Evolutionary conservation across 202 grass and related monocot species (phyloP).

Genomic region (Elaeis oleifera): DNA sequence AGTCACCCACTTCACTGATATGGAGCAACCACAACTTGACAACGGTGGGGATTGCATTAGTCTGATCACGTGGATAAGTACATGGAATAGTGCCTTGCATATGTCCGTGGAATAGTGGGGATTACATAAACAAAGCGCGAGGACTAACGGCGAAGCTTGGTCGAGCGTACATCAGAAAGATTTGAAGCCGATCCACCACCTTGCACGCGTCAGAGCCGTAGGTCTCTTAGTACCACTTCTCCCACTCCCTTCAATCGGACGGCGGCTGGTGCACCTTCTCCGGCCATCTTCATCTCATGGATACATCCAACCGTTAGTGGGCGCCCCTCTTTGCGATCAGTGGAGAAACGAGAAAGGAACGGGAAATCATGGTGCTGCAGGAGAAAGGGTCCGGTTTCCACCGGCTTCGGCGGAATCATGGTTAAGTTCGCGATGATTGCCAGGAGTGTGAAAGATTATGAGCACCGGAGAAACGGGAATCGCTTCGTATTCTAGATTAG

Average conservation of each 20-base stretch:
- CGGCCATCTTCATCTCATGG: constrained; percentile 6
- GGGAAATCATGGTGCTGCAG: not conserved
- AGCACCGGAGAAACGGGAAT: too few relatives aligned
- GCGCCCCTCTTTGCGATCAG: not conserved
- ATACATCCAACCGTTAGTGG: not conserved
- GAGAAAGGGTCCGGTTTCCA: too few relatives aligned
- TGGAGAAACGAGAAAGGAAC: not conserved
- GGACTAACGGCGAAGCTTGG: not conserved
- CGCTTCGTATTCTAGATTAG: too few relatives aligned
- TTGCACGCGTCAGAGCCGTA: not conserved
- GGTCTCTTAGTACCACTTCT: not conserved
- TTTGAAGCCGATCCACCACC: not conserved
- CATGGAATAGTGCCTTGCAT: too few relatives aligned
- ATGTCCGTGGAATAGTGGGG: too few relatives aligned
- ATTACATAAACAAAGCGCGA: not conserved
- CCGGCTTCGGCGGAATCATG: too few relatives aligned
- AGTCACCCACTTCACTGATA: too few relatives aligned
- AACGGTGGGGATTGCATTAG: too few relatives aligned
- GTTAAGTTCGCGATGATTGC: too few relatives aligned
- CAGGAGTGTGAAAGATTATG: too few relatives aligned
- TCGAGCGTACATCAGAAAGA: not conserved
- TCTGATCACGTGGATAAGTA: not conserved
- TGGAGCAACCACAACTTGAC: too few relatives aligned
- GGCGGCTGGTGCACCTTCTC: not conserved
- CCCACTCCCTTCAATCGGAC: constrained; percentile 8